Evolutionary conservation across 2,329 filamentous ascomycete genomes (phyloP).

Genomic region (Pestalotiopsis sp.): DNA sequence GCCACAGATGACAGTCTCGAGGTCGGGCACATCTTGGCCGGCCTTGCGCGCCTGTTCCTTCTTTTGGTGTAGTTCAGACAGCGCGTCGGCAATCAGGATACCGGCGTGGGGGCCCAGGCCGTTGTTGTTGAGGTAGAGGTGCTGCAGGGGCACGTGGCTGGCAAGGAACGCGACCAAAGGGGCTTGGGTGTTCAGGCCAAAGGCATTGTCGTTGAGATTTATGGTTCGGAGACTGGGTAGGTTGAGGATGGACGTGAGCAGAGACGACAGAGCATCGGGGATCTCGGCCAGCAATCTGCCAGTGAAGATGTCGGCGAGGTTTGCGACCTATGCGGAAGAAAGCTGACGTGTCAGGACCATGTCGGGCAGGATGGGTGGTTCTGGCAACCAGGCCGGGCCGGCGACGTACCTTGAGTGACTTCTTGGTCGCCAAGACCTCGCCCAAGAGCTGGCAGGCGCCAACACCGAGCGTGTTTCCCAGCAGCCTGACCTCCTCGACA

Average conservation of each 20-base stretch:
- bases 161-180: slow-evolving; percentile 91
- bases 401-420: slow-evolving; percentile 68
- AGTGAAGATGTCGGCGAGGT: slow-evolving; percentile 97
- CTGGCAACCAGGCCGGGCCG: neutral
- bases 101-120: slow-evolving; percentile 91
- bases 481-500: slow-evolving; percentile 82
- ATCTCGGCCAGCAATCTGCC: slow-evolving; percentile 92
- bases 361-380: neutral
- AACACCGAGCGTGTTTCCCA: slow-evolving; percentile 91
- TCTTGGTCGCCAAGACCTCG: slow-evolving; percentile 81
- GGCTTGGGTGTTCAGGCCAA: slow-evolving; percentile 91
- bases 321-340: slow-evolving; percentile 61
- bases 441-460: slow-evolving; percentile 85
- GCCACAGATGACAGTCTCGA: slow-evolving; percentile 97
- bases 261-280: slow-evolving; percentile 80
- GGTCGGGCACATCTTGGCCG: slow-evolving; percentile 73
- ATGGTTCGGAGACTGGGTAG: slow-evolving; percentile 86
- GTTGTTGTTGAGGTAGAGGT: slow-evolving; percentile 98
- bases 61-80: slow-evolving; percentile 79
- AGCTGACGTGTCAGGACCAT: slow-evolving; percentile 3
- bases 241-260: slow-evolving; percentile 85
- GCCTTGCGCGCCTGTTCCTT: slow-evolving; percentile 77
- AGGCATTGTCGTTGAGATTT: slow-evolving; percentile 97
- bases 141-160: slow-evolving; percentile 84
- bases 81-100: slow-evolving; percentile 83